Percentiles rank a stretch among this genome's conserved stretches.
Conservation (phyloP, 352 stramenopile genomes). For the Phytophthora melonis region DNA sequence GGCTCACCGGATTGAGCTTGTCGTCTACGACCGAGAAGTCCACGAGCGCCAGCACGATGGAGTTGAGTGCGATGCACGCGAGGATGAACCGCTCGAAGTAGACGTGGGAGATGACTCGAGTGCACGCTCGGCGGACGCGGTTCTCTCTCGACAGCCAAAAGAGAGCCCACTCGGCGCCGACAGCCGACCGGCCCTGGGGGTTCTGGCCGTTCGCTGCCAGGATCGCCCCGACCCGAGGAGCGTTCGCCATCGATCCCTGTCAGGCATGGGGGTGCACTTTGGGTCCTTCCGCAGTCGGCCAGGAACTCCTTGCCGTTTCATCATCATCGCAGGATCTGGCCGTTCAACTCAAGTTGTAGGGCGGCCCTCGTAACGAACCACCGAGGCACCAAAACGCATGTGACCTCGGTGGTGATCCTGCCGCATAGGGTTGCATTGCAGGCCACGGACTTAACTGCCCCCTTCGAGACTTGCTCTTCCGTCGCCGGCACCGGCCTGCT, state of each 20-base stretch:
- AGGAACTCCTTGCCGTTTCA: slow-evolving; percentile 2
- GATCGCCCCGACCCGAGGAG: background rate
- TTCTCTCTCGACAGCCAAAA: slow-evolving; percentile 46
- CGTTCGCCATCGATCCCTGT: background rate
- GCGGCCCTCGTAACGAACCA: background rate
- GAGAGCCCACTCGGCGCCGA: slow-evolving; percentile 26
- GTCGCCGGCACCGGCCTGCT: no score
- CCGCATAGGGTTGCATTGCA: background rate
- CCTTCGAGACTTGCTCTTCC: background rate
- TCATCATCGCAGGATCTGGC: background rate
- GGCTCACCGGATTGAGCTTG: slow-evolving; percentile 58
- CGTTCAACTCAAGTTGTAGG: background rate
- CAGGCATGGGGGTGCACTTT: no score
- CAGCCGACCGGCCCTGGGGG: background rate
- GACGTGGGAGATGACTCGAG: slow-evolving; percentile 48
- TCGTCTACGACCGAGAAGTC: slow-evolving; percentile 80
- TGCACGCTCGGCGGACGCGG: slow-evolving; percentile 49
- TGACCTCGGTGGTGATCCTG: background rate
- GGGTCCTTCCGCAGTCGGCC: background rate
- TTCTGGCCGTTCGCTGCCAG: background rate
- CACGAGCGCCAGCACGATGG: slow-evolving; percentile 77
- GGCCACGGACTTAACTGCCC: background rate
- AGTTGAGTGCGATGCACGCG: slow-evolving; percentile 82
- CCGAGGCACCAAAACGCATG: background rate
- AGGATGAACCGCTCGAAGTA: slow-evolving; percentile 87